Base-by-base conservation (phyloP, 169 alveolate genomes). In the Eimeria brunetti region DNA sequence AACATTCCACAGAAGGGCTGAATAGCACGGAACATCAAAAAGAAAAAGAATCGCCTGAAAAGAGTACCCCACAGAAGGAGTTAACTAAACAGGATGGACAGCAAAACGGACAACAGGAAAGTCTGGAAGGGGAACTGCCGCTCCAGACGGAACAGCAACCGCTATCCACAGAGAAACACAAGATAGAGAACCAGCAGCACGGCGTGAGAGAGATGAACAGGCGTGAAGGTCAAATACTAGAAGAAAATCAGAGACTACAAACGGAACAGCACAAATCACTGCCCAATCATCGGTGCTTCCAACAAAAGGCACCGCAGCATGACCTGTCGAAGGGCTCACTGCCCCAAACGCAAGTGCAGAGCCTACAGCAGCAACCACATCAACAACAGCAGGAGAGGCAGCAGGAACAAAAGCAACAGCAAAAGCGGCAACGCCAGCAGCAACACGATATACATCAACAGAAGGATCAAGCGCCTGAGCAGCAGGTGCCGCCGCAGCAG, bases 241-340 rank as follows among this genome's bases (percentile, higher is more conserved):
- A 7, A 38, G 88, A 80, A 11, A 80, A 80, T 46, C 83, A 36
- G 38, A 73, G 53, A 16, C 5, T 38, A 33, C 7, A 30, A 38
- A 38, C 33, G 16, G 56, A 73, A 16, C 83, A 36, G 51, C n/a
- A 73, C 33, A 73, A 38, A 36, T 53, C 36, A 14, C 83, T 38
- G n/a, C 53, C 83, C 33, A 73, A 73, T 33, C 83, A 73, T 5
- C 51, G 83, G 83, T 36, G 53, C 56, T 24, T 80, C 62, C 67
- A 80, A 46, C 60, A 51, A 12, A 51, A 80, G 67, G 60, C 27
- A 64, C 88, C 38, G 44, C 86, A 76, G 60, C 88, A 46, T 46
- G 36, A 67, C 2, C 27, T 27, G 88, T 14, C 60, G 22, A 80
- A 49, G 4, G 41, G 69, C n/a, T 14, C 69, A 18, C 88, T 4